Percentiles rank a stretch among this genome's conserved stretches.
Conservation (phyloP, 345 rosid genomes). For the Triadica sebifera region DNA sequence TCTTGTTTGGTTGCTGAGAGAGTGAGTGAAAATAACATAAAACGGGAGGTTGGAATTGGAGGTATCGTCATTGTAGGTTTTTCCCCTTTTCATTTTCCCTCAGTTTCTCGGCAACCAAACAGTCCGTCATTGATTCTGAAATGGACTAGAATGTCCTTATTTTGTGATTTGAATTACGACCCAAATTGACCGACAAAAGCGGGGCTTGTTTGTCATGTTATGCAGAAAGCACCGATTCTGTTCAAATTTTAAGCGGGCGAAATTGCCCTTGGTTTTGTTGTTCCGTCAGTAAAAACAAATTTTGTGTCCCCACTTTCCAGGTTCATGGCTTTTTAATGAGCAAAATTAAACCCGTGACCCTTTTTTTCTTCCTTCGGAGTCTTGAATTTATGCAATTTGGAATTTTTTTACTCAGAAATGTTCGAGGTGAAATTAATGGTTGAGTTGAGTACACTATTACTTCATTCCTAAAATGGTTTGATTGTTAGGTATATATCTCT, state of each 20-base stretch:
- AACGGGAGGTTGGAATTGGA: not conserved
- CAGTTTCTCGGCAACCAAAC: slow-evolving; percentile 26
- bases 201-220: slow-evolving; percentile 6
- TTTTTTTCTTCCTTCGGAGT: not conserved
- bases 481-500: not conserved
- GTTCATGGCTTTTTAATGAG: slow-evolving; percentile 32
- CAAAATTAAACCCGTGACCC: slow-evolving; percentile 45
- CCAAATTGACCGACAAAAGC: slow-evolving; percentile 8
- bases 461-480: not conserved
- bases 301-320: slow-evolving; percentile 5
- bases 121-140: not conserved
- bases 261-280: slow-evolving; percentile 14
- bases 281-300: slow-evolving; percentile 1
- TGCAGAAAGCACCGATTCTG: not conserved
- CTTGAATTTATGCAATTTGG: slow-evolving; percentile 9
- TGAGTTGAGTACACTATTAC: not conserved
- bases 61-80: too few relatives aligned
- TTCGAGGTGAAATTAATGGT: not conserved
- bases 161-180: not conserved
- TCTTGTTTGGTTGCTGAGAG: slow-evolving; percentile 22
- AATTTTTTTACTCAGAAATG: not conserved
- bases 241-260: not conserved
- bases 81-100: not conserved
- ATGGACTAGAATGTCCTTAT: not conserved
- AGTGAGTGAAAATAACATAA: slow-evolving; percentile 9